Evolutionary conservation across 768 basidiomycete genomes (phyloP).

Genomic region (Scleroderma bovista): DNA sequence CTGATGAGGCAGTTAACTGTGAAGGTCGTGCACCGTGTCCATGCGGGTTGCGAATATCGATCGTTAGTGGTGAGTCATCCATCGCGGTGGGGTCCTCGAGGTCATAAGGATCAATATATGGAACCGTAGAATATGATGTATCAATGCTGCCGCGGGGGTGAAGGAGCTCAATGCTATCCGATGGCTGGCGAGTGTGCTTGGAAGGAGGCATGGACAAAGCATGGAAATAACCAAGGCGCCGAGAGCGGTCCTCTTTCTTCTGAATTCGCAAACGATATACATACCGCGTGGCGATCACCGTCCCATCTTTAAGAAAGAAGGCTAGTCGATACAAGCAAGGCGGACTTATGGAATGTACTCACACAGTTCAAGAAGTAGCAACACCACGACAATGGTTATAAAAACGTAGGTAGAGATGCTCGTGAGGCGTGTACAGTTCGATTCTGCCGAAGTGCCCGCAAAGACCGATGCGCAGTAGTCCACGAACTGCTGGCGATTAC

Average conservation of each 20-base stretch:
- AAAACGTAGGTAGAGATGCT: slow-evolving; percentile 41
- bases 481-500: slow-evolving; percentile 37
- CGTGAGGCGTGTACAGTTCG: slow-evolving; percentile 41
- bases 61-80: slow-evolving; percentile 13
- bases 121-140: not conserved
- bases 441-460: slow-evolving; percentile 33
- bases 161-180: slow-evolving; percentile 28
- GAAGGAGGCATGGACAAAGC: slow-evolving; percentile 15
- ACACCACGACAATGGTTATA: slow-evolving; percentile 36
- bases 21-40: slow-evolving; percentile 1
- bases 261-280: slow-evolving; percentile 46
- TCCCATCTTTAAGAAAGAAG: slow-evolving; percentile 38
- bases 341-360: slow-evolving; percentile 21
- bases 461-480: slow-evolving; percentile 44
- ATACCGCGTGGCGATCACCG: slow-evolving; percentile 49
- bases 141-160: slow-evolving; percentile 7
- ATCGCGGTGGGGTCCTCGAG: slow-evolving; percentile 11
- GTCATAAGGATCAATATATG: slow-evolving; percentile 5
- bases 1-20: slow-evolving; percentile 6
- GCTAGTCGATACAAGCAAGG: not conserved
- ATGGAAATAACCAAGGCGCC: slow-evolving; percentile 29
- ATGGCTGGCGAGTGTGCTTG: slow-evolving; percentile 18
- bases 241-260: slow-evolving; percentile 38
- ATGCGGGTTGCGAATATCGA: slow-evolving; percentile 13
- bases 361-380: slow-evolving; percentile 56